These are phyloP conservation scores for Trichoderma sp. DNA, from an alignment of 2,329 filamentous ascomycete species.

Conservation along the genomic window DNA sequence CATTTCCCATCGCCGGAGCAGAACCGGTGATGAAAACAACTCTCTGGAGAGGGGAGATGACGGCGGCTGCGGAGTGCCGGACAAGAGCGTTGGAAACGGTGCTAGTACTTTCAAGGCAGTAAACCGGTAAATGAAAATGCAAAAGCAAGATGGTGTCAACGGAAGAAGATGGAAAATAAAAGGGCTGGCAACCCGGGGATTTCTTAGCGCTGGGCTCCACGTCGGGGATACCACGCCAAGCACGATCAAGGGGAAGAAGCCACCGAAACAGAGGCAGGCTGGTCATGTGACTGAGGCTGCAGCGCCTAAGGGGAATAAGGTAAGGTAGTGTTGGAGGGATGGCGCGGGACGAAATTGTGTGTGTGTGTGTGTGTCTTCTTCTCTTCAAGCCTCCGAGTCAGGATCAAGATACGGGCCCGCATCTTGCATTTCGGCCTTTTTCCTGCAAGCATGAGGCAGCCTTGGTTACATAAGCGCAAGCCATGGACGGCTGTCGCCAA, in stretches of 20 bases:
- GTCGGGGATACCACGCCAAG: neutral
- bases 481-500: neutral
- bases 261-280: neutral
- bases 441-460: conserved; percentile 24
- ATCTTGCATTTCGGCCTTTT: conserved; percentile 29
- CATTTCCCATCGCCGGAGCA: conserved; percentile 7
- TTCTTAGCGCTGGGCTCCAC: neutral
- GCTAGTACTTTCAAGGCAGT: conserved; percentile 11
- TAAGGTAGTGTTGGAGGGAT: conserved; percentile 9
- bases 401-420: conserved; percentile 23
- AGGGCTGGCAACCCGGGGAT: neutral
- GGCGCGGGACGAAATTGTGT: neutral
- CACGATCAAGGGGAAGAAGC: no score
- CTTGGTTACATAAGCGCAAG: conserved; percentile 26
- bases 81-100: neutral
- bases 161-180: conserved; percentile 8
- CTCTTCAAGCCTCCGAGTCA: conserved; percentile 15
- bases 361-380: neutral
- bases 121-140: neutral
- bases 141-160: conserved; percentile 7
- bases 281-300: conserved; percentile 23
- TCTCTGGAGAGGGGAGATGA: neutral
- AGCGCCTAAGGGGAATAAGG: conserved; percentile 19
- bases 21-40: conserved; percentile 2
- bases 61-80: conserved; percentile 11